A percentile compares a stretch with the other conserved stretches of the same genome.
Evolutionary conservation across 2,329 filamentous ascomycete genomes (phyloP).

Genomic region (Trichoderma citrinoviride): DNA sequence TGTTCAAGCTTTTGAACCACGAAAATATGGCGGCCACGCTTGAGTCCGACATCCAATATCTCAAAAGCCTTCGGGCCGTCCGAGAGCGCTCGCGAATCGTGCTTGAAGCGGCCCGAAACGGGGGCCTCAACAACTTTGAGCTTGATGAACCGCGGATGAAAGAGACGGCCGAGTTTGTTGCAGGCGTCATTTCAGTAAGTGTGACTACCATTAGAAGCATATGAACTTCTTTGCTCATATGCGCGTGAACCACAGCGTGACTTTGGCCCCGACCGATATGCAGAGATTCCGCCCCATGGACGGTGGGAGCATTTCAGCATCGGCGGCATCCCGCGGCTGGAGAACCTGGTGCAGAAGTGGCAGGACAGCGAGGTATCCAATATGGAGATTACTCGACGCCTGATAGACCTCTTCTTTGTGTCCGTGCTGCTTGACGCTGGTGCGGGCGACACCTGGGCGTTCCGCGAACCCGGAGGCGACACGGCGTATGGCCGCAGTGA

Average conservation of each 20-base stretch:
- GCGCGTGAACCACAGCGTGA: constrained; percentile 41
- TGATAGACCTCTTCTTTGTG: constrained; percentile 61
- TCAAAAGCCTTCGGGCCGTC: constrained; percentile 38
- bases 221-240: too few relatives aligned
- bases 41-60: constrained; percentile 29
- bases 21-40: constrained; percentile 2
- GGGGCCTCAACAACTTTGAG: constrained; percentile 42
- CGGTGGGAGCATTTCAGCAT: constrained; percentile 64
- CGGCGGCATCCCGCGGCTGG: constrained; percentile 50
- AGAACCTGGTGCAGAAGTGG: constrained; percentile 46
- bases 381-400: constrained; percentile 48
- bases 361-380: constrained; percentile 41
- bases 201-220: too few relatives aligned
- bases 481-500: constrained; percentile 44
- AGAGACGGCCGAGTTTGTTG: constrained; percentile 43
- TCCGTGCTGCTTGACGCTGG: constrained; percentile 58
- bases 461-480: constrained; percentile 39
- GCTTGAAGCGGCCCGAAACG: constrained; percentile 37
- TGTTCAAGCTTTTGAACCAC: too few relatives aligned
- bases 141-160: constrained; percentile 40
- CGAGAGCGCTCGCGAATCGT: constrained; percentile 37
- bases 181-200: constrained; percentile 42
- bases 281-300: constrained; percentile 53
- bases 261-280: constrained; percentile 47
- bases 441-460: constrained; percentile 50